Conservation (phyloP, 768 basidiomycete genomes). For the Lepiota subincarnata region DNA sequence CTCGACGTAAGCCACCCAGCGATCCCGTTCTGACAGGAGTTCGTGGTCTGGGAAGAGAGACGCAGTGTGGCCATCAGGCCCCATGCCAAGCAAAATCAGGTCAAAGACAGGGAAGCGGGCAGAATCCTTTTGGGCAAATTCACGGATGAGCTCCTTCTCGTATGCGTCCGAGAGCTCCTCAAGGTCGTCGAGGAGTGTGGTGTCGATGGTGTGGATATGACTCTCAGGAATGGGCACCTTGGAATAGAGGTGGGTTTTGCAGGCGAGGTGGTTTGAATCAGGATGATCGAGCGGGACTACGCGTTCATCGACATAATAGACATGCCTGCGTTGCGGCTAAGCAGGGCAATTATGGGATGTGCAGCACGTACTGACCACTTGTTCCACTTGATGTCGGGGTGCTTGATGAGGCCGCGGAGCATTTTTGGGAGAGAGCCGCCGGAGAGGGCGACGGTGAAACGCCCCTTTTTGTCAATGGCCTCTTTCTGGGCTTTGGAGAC, state of each 20-base stretch:
- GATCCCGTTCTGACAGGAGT: conserved; percentile 78
- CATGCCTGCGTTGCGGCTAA: conserved; percentile 60
- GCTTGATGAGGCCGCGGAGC: conserved; percentile 64
- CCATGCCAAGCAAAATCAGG: conserved; percentile 94
- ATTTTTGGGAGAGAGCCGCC: conserved; percentile 89
- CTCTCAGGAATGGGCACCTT: conserved; percentile 72
- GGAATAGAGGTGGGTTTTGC: conserved; percentile 68
- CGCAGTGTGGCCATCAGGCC: conserved; percentile 97
- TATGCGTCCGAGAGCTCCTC: conserved; percentile 81
- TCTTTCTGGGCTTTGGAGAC: conserved; percentile 86
- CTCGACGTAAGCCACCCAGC: conserved; percentile 92
- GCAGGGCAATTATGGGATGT: neutral
- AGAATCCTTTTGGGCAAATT: conserved; percentile 89
- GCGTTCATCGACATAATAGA: conserved; percentile 97
- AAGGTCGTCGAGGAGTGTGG: conserved; percentile 58
- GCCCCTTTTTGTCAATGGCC: conserved; percentile 81
- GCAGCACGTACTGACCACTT: conserved; percentile 65
- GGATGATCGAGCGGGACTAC: conserved; percentile 88
- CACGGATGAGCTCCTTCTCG: conserved; percentile 78
- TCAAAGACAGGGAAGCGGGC: conserved; percentile 98
- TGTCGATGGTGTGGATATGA: conserved; percentile 85
- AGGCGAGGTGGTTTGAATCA: conserved; percentile 88
- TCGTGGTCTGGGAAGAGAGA: conserved; percentile 94
- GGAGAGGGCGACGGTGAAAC: conserved; percentile 90
- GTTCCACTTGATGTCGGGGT: conserved; percentile 79